Percentiles rank a stretch among this genome's conserved stretches.
phyloP scores from a whole-genome alignment of 768 basidiomycete genomes.

The Psilocybe sp. region DNA sequence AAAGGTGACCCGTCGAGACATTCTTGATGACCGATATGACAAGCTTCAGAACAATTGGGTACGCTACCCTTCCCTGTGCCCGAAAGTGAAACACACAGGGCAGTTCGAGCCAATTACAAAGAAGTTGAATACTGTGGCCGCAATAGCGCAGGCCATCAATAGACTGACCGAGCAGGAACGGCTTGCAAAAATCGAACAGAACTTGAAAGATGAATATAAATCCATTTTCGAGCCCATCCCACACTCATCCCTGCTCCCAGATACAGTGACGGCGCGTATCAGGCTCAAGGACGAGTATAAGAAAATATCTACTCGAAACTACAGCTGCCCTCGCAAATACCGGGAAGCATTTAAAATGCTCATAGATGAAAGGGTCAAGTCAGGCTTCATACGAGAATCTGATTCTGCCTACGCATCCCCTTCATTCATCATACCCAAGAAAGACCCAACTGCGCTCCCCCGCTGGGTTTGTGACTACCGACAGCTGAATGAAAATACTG shows the following conservation, averaged over 20 bases:
- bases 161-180: neutral
- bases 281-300: conserved; percentile 23
- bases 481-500: conserved; percentile 26
- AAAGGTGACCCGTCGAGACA: too few relatives aligned
- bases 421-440: conserved; percentile 35
- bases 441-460: conserved; percentile 21
- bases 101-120: neutral
- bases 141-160: conserved; percentile 1
- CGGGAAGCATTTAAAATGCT: conserved; percentile 27
- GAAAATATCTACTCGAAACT: conserved; percentile 19
- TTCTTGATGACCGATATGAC: too few relatives aligned
- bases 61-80: too few relatives aligned
- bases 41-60: too few relatives aligned
- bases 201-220: conserved; percentile 11
- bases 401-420: conserved; percentile 28
- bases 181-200: neutral
- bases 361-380: conserved; percentile 28
- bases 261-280: conserved; percentile 17
- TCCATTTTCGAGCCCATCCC: conserved; percentile 26
- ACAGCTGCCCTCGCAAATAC: conserved; percentile 32
- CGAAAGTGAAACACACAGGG: too few relatives aligned
- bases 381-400: conserved; percentile 27
- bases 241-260: conserved; percentile 21
- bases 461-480: conserved; percentile 36
- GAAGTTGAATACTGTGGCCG: neutral